Evolutionary conservation across 495 filamentous ascomycete species (phyloP), one percentile per base, ranked within the genome.

Genomic region (Lasiosphaeria miniovina): DNA sequence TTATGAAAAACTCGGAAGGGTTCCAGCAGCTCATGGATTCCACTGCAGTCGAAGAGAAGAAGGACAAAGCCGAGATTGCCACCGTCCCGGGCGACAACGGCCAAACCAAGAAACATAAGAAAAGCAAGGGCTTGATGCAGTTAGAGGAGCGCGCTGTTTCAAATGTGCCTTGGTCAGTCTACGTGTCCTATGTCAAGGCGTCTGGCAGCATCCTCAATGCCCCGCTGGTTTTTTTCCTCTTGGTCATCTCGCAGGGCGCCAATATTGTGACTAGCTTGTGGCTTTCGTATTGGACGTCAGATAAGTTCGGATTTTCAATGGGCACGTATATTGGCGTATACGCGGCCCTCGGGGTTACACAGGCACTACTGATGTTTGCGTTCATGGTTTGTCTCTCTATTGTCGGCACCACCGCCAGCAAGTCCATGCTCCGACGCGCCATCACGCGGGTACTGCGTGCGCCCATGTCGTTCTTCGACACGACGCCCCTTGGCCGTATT

Each of bases 401-500:
- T 40, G 82, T 88, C 62, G 91, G 92, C 43, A 96, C 93, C 0
- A 85, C 79, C 9, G 82, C 92, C 6, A 91, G 88, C 68, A 91
- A 87, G 70, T 81, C 80, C n/a, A 91, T 98, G 81, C 81, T 97
- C 46, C 83, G 88, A 10, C 76, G 85, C n/a, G 93, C 94, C 31
- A 89, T 97, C 75, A 81, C 73, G 10, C 84, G 88, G 48, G 89
- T 91, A 1, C 79, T 98, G 45, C 84, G 92, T 51, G 93, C 94
- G 0, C 94, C 94, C 0, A 96, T 98, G 92, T 87, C 88, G 4
- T 98, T 98, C 79, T 97, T 98, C 77, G 94, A 97, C 64, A 97
- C 93, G 0, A 98, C 94, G 0, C 94, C 94, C 1, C 69, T 97
- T 0, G 94, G 94, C n/a, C 87, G 94, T 32, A 96, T 98, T 69